Evolutionary conservation across 2,329 filamentous ascomycete species (phyloP).

Genomic region (Fusarium avenaceum): DNA sequence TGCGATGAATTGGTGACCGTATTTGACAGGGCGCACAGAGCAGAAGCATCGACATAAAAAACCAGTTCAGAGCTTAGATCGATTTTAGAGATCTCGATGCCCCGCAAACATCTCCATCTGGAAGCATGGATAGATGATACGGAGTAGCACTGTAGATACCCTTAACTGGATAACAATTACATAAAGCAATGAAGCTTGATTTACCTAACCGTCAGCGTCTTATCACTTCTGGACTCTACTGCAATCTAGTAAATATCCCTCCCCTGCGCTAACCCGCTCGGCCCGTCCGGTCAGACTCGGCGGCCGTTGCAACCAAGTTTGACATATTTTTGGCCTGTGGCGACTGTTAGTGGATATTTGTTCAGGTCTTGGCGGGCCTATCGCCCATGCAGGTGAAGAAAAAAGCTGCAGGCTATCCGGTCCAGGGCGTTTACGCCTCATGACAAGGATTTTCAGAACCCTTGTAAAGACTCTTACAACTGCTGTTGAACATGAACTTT

Average conservation of each 20-base stretch:
- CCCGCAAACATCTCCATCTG: conserved; percentile 5
- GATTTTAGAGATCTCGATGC: conserved; percentile 10
- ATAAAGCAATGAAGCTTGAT: conserved; percentile 23
- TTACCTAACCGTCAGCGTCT: conserved; percentile 14
- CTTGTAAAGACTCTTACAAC: conserved; percentile 21
- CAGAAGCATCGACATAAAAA: background rate
- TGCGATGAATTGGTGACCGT: background rate
- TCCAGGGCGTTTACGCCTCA: conserved; percentile 17
- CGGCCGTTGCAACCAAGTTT: conserved; percentile 34
- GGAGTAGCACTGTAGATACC: background rate
- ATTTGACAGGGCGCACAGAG: background rate
- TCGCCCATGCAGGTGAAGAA: conserved; percentile 14
- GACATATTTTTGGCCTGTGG: conserved; percentile 29
- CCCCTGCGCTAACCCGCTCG: conserved; percentile 34
- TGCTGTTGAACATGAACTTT: background rate
- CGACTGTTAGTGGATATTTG: conserved; percentile 35
- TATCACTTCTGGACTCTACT: conserved; percentile 20
- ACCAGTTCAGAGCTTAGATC: background rate
- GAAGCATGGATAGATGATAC: background rate
- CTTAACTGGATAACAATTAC: conserved; percentile 4
- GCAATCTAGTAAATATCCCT: background rate
- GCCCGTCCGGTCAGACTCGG: conserved; percentile 39
- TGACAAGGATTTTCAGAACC: conserved; percentile 32
- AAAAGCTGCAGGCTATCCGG: conserved; percentile 32
- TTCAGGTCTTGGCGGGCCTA: conserved; percentile 26